Evolutionary conservation across 306 rosid species (phyloP), one percentile per base, ranked within the genome.

Genomic region (Vigna trinervia): DNA sequence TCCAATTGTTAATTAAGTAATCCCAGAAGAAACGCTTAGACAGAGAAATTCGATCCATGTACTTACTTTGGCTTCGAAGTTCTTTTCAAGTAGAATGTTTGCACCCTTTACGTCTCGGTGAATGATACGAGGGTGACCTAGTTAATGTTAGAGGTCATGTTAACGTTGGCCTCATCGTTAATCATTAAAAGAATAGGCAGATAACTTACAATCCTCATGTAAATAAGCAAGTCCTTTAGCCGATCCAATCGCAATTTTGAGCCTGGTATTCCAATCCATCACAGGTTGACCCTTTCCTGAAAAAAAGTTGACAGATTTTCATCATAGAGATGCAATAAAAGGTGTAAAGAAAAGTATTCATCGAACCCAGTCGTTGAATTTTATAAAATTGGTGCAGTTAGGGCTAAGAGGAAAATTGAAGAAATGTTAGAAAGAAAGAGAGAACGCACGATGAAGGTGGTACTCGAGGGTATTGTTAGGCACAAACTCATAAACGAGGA

Each of bases 171-270:
- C 59, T 47, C 66, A 71, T 53, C 17, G 14, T 43, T 52, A 51
- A 30, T 30, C 36, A 39, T 20, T 15, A 41, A 9, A 41, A 41
- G 12, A 9, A 78, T 12, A 43, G 36, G 53, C 10, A 19, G 26
- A 64, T 12, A 13, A 76, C 92, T 84, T 63, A 95, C 98, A 92
- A 71, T 95, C 98, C 87, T 95, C 98, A 6, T 95, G 98, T 83
- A 95, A 82, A 81, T 92, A 95, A 48, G 98, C 96, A 66, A 95
- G 92, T 22, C 98, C 98, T 78, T 95, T 95, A 28, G 97, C 97
- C 1, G 97, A 77, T 75, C 98, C 97, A 62, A 89, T 30, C 0
- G 97, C 97, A 43, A 95, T 90, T 80, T 81, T 90, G 56, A 90
- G 58, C 80, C 98, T 89, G 5, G 81, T 83, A 12, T 10, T 8